Evolutionary conservation across 2,329 filamentous ascomycete species (phyloP).

Genomic region (Iodosphaeria phyllophila): DNA sequence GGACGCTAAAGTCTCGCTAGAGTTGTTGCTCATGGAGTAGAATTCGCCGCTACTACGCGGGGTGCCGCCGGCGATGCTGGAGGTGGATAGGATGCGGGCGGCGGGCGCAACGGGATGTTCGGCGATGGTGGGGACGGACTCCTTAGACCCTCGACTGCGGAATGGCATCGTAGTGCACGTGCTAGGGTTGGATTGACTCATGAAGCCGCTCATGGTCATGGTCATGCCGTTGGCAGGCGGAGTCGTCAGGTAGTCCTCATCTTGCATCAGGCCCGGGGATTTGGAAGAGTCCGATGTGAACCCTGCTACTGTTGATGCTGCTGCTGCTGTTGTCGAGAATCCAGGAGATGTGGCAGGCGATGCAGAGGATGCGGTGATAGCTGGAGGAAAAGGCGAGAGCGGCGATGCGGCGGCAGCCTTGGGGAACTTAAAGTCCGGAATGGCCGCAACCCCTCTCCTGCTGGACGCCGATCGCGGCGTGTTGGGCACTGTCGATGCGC

Average conservation of each 20-base stretch:
- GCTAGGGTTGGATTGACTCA: constrained; percentile 10
- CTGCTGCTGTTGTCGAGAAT: no score
- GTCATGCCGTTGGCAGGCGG: no score
- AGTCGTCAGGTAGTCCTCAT: constrained; percentile 19
- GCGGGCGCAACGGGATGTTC: constrained; percentile 40
- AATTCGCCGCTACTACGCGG: constrained; percentile 88
- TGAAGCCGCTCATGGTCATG: no score
- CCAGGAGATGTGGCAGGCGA: no score
- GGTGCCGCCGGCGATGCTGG: constrained; percentile 57
- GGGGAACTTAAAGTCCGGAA: constrained; percentile 40
- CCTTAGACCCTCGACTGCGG: constrained; percentile 23
- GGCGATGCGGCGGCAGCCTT: no score
- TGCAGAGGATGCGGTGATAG: no score
- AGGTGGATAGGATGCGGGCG: constrained; percentile 56
- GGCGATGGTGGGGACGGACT: constrained; percentile 27
- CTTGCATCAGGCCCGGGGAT: constrained; percentile 10
- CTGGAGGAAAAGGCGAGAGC: no score
- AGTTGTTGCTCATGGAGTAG: constrained; percentile 88
- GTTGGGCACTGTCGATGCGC: constrained; percentile 23
- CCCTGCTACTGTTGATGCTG: no score
- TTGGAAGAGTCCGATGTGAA: no score
- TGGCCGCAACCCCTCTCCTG: constrained; percentile 20
- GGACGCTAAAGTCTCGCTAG: constrained; percentile 78
- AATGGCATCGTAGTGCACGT: constrained; percentile 18
- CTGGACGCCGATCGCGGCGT: constrained; percentile 24